Percentiles rank a stretch among this genome's conserved stretches.
These are phyloP conservation scores for Ustilago trichophora DNA, from an alignment of 1,284 basidiomycete genomes.

Conservation along the genomic window DNA sequence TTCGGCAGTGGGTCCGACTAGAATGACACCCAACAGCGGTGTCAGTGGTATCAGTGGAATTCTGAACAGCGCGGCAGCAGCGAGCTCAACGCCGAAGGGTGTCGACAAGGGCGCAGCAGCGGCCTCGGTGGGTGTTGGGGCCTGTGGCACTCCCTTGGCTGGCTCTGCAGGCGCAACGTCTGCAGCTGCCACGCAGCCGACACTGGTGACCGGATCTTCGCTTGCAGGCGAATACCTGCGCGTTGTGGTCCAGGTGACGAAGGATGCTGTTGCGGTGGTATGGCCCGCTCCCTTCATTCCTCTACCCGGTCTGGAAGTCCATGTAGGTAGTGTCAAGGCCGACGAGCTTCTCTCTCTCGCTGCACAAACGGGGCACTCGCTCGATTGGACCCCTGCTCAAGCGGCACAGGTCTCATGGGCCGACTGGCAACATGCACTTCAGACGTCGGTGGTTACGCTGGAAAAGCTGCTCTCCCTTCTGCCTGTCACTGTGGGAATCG, in stretches of 20 bases:
- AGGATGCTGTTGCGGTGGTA: conserved; percentile 85
- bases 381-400: conserved; percentile 26
- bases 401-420: conserved; percentile 30
- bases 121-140: conserved; percentile 1
- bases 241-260: conserved; percentile 87
- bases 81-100: conserved; percentile 2
- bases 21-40: conserved; percentile 58
- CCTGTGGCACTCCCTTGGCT: conserved; percentile 16
- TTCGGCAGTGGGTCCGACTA: conserved; percentile 28
- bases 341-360: conserved; percentile 81
- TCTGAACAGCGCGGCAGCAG: conserved; percentile 17
- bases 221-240: conserved; percentile 87
- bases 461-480: conserved; percentile 56
- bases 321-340: conserved; percentile 82
- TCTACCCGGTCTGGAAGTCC: conserved; percentile 76
- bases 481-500: conserved; percentile 56
- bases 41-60: conserved; percentile 31
- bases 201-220: conserved; percentile 80
- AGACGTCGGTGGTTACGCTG: conserved; percentile 46
- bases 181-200: conserved; percentile 34
- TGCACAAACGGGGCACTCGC: conserved; percentile 31
- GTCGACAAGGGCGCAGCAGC: conserved; percentile 13
- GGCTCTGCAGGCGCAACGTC: conserved; percentile 16
- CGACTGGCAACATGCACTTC: conserved; percentile 55
- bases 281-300: conserved; percentile 80